Base-by-base conservation (phyloP, 768 basidiomycete species). In the Holtermanniella nyarrowii region DNA sequence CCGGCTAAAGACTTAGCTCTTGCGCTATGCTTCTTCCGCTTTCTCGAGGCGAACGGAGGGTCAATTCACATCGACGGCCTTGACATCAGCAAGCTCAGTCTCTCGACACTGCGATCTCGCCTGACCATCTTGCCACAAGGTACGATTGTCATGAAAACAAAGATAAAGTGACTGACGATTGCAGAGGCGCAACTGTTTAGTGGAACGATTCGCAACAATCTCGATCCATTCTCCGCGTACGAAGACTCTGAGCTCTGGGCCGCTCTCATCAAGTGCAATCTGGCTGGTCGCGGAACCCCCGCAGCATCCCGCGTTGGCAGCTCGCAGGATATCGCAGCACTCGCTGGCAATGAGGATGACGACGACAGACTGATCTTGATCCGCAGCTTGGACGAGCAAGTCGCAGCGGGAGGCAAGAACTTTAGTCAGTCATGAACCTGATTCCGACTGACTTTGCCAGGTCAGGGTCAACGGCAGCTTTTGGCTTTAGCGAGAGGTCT, bases 401-500 rank as follows among this genome's bases (percentile, higher is more conserved):
- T 75, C 10, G 69, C 65, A 2, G 65, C 68, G 12, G 74, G 73
- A 1, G 74, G 73, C 2, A 65, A 70, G 55, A 75, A 75, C 54
- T 73, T 72, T 51, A 79, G 78, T 24, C 71, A 78, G n/a, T 60
- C 37, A n/a, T 42, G 10, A 49, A 16, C 20, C 26, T 18, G 16
- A 23, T 18, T 27, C 10, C 14, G 25, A 18, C 27, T 27, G 14
- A 27, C 26, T 26, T 22, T 5, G 3, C 20, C 40, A 67, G 65
- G 65, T 58, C 65, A 67, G 50, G 80, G 81, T 3, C 78, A 82
- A 60, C 66, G 79, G 14, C 81, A 82, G 65, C 79, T 82, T 10
- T 56, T 82, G 14, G 79, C 80, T 0, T 69, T 82, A 1, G 80
- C 81, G 4, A 70, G 81, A 20, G 80, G 66, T 14, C 52, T 70